phyloP scores from a whole-genome alignment of 2,329 filamentous ascomycete species.

The Trichoderma sp. region DNA sequence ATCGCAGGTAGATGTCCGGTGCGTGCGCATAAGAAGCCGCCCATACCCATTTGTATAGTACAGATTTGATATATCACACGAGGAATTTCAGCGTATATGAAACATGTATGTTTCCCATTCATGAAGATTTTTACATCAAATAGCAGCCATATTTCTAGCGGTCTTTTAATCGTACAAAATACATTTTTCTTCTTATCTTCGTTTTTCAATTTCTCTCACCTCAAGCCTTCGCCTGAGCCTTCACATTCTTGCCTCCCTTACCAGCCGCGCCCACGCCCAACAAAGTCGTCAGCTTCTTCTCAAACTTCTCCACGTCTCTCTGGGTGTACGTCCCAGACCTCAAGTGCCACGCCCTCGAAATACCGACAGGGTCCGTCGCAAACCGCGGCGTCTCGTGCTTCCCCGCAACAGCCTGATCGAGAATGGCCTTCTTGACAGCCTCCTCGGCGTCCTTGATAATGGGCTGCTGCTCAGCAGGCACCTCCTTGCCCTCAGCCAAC shows the following conservation, averaged over 20 bases:
- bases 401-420: conserved; percentile 35
- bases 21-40: neutral
- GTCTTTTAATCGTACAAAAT: conserved; percentile 6
- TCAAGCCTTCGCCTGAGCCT: conserved; percentile 27
- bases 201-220: too few relatives aligned
- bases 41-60: conserved; percentile 1
- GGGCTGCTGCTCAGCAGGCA: conserved; percentile 9
- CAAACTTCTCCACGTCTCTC: conserved; percentile 37
- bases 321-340: conserved; percentile 37
- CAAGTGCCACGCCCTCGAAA: conserved; percentile 38
- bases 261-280: conserved; percentile 20
- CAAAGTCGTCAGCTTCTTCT: conserved; percentile 39
- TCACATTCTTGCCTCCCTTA: conserved; percentile 21
- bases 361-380: conserved; percentile 33
- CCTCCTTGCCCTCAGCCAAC: conserved; percentile 19
- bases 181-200: neutral
- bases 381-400: conserved; percentile 37
- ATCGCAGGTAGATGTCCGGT: conserved; percentile 23
- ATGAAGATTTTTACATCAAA: conserved; percentile 16
- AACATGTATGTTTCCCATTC: conserved; percentile 14
- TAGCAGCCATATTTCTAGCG: neutral
- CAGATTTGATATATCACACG: conserved; percentile 21
- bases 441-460: conserved; percentile 36
- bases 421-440: conserved; percentile 33
- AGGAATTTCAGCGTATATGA: neutral